Evolutionary conservation across 305 asterid species (phyloP), one percentile per base, ranked within the genome.

Genomic region (Ajuga reptans): DNA sequence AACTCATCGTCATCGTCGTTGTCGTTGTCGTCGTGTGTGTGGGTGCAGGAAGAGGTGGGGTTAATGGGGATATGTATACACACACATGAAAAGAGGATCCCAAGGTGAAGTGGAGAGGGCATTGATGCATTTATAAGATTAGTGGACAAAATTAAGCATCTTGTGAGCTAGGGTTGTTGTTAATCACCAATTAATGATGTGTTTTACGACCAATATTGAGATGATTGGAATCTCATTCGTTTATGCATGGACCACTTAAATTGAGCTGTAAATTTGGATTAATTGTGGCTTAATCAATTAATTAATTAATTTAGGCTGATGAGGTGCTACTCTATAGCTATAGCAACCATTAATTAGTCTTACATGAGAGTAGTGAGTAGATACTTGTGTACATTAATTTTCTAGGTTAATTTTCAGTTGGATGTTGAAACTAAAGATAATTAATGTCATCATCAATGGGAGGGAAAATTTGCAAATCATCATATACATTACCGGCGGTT

Each of bases 171-270:
- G 41, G 60, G 10, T 54, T 53, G 15, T 18, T 52, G 9, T 15
- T 9, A 50, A 4, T 6, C 55, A 52, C 14, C 34, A 51, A 51
- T 51, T 34, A n/a, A n/a, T n/a, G n/a, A 52, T 52, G 9, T 52
- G 21, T 7, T 0, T 53, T 9, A 21, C 36, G 16, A 21, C 37
- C 36, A 1, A 21, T 53, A 15, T 54, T 24, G 17, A 54, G 39
- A 54, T 27, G 1, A 54, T 53, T n/a, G 60, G 60, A 54, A 54
- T 54, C 60, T 54, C 60, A 54, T 54, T 54, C 14, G 59, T 53
- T 21, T 24, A n/a, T n/a, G n/a, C n/a, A 24, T 54, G 39, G 39
- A 54, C 60, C 60, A 54, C 60, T 24, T n/a, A n/a, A 9, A 24
- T 27, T 54, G 60, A 54, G 60, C 60, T 54, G 60, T 54, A 54